Base-by-base conservation (phyloP, 225 moss, liverwort and hornwort genomes). In the Takakia lepidozioides region DNA sequence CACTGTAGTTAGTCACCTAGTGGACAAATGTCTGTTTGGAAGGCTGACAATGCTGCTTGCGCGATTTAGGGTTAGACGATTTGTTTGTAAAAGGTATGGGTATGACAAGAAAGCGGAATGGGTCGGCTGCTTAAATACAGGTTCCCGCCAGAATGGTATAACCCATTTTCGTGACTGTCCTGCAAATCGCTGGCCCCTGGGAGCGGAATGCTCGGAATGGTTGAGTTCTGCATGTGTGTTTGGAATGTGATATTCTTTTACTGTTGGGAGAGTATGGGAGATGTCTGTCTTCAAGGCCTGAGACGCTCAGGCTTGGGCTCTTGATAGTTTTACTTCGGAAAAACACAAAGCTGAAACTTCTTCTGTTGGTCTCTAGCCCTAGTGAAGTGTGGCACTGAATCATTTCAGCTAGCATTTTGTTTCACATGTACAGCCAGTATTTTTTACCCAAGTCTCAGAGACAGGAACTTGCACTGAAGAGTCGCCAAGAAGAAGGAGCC, bases 151-250 rank as follows among this genome's bases (percentile, higher is more conserved):
- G n/a, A n/a, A n/a, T n/a, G n/a, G n/a, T n/a, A n/a, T n/a, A n/a
- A n/a, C n/a, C n/a, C n/a, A n/a, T n/a, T n/a, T n/a, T n/a, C n/a
- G n/a, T n/a, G n/a, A n/a, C n/a, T n/a, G n/a, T n/a, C n/a, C n/a
- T 78, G 82, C 85, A 85, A 73, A 85, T 77, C 75, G 77, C n/a
- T n/a, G n/a, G n/a, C n/a, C n/a, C n/a, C 74, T 78, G 72, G 89
- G 86, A 90, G 80, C 82, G 83, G 80, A 90, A 83, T 76, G 72
- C 80, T 90, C 74, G 89, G n/a, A 80, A 73, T 90, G 80, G 71
- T 90, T 85, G 80, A 86, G 57, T 83, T 86, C 83, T 80, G 83
- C 89, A 90, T 82, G 89, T 90, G 89, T 89, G 89, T 88, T 71
- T 65, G 68, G 85, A n/a, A 69, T 82, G 66, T 82, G 74, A 59